Base-by-base conservation (phyloP, 2,329 filamentous ascomycete species). In the Cordyceps fumosorosea region DNA sequence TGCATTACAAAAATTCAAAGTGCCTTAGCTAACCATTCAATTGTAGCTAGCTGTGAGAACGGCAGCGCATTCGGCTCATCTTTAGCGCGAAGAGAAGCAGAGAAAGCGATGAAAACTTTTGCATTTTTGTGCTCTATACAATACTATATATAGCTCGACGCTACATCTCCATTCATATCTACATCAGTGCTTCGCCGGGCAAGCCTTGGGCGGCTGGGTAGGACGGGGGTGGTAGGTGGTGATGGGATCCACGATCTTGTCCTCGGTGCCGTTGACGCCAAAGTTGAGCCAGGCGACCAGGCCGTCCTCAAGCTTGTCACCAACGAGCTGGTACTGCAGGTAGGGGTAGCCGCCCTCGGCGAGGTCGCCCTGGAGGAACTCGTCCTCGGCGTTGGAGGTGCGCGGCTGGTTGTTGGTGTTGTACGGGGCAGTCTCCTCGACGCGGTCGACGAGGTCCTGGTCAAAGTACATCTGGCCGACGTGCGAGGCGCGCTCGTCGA, bases 381-480 rank as follows among this genome's bases (percentile, higher is more conserved):
- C 62, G 69, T 87, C 84, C 0, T 81, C 73, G 14, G 73, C 70
- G 67, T 87, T 86, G 54, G 69, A 70, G 3, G 79, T 84, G 14
- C 78, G 20, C 0, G 66, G 65, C 67, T 80, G 75, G 5, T 71
- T 74, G 71, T 82, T 82, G 57, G 65, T 68, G 12, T 61, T 69
- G 69, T 82, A 82, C 0, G 84, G 83, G 1, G 70, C 65, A 0
- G 72, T 73, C 29, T 68, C 67, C 64, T 84, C 80, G 57, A 86
- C 82, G 22, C 73, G 66, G n/a, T 69, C 65, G 63, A 83, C 78
- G 40, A 86, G 77, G 64, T 77, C 75, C 68, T 84, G 80, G 71
- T 86, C 83, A 69, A 85, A 83, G 76, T 83, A 88, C 63, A 85
- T 72, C 70, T 88, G 85, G n/a, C 85, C 84, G 37, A 86, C 78